Percentiles rank a stretch among this genome's conserved stretches.
Evolutionary conservation across 1,139 yeast species (phyloP).

Genomic region (Debaryomycetaceae sp.): DNA sequence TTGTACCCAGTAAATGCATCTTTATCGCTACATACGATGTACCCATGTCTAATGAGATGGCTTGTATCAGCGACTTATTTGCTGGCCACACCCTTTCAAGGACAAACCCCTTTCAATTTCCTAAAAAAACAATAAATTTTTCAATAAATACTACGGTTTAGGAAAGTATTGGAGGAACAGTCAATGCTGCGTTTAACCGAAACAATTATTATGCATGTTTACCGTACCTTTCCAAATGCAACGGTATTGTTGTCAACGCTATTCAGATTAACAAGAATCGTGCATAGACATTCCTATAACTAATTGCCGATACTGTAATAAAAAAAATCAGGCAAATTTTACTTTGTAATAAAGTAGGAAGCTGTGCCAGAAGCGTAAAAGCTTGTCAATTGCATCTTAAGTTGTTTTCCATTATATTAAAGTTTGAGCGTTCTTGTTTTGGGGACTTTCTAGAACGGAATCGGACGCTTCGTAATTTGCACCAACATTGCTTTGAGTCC

Average conservation of each 20-base stretch:
- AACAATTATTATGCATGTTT: neutral
- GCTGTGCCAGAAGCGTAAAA: no score
- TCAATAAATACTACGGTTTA: neutral
- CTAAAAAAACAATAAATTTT: neutral
- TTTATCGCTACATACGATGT: neutral
- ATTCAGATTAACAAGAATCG: neutral
- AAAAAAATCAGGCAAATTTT: neutral
- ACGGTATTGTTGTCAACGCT: neutral
- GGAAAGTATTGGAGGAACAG: neutral
- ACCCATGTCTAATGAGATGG: no score
- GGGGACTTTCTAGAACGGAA: no score
- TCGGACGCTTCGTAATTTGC: no score
- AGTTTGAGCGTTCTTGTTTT: no score
- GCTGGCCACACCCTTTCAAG: no score
- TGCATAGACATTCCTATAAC: neutral
- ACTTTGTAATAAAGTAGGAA: no score
- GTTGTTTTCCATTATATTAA: no score
- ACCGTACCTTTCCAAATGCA: neutral
- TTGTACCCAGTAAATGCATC: neutral
- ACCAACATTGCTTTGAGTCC: no score
- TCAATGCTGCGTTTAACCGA: neutral
- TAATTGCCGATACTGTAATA: neutral
- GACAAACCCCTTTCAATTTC: neutral
- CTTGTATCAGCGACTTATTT: no score
- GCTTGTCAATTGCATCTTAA: no score